phyloP scores from a whole-genome alignment of 192 early-diverging fungal genomes.

The Coemansia sp. region DNA sequence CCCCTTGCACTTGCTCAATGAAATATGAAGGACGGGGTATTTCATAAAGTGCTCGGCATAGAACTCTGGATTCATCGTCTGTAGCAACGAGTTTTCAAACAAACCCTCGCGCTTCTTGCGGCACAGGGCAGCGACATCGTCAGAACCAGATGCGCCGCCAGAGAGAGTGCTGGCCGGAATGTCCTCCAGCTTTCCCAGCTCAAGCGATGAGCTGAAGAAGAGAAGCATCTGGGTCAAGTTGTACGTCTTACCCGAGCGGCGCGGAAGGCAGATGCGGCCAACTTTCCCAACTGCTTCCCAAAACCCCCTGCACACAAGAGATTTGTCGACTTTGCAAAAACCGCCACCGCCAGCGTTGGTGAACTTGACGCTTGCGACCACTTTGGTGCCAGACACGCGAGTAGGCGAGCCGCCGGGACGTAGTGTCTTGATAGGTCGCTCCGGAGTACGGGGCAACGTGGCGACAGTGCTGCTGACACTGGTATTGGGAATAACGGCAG shows the following conservation, averaged over 20 bases:
- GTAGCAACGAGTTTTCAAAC: constrained; percentile 23
- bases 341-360: constrained; percentile 5
- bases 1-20: constrained; percentile 15
- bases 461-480: too few relatives aligned
- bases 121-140: constrained; percentile 17
- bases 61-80: constrained; percentile 24
- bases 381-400: constrained; percentile 29
- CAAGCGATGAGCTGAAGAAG: constrained; percentile 29
- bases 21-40: constrained; percentile 35
- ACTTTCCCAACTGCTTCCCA: constrained; percentile 28
- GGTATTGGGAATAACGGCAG: too few relatives aligned
- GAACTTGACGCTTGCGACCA: constrained; percentile 18
- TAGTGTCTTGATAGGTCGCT: too few relatives aligned
- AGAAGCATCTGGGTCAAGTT: constrained; percentile 41
- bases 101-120: constrained; percentile 25
- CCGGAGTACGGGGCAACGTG: too few relatives aligned
- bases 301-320: constrained; percentile 39
- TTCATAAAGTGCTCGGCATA: constrained; percentile 34
- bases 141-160: background rate
- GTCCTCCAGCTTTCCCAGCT: background rate
- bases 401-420: constrained; percentile 39
- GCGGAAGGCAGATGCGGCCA: constrained; percentile 31
- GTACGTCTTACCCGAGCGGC: constrained; percentile 42
- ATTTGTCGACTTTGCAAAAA: constrained; percentile 41
- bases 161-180: constrained; percentile 15